These are phyloP conservation scores for Melanomma pulvis-pyrius DNA, from an alignment of 495 filamentous ascomycete genomes.

Conservation along the genomic window DNA sequence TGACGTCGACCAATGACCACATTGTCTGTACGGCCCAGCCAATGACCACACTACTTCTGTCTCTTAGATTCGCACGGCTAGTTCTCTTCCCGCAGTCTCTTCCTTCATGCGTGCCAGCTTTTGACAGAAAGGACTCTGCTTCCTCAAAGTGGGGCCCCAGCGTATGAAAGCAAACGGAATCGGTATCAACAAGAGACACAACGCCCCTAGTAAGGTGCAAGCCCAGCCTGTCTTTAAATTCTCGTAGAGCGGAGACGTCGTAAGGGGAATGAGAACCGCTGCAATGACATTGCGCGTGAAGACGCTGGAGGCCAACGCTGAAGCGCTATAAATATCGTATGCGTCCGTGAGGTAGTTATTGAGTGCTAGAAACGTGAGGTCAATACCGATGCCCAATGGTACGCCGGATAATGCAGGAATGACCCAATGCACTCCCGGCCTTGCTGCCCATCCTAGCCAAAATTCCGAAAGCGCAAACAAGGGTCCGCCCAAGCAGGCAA, in stretches of 20 bases:
- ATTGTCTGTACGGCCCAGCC: too few species aligned
- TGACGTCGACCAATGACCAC: too few species aligned
- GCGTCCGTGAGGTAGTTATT: conserved; percentile 67
- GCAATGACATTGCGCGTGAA: conserved; percentile 49
- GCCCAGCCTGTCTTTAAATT: conserved; percentile 52
- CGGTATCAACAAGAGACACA: conserved; percentile 1
- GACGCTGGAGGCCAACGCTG: conserved; percentile 53
- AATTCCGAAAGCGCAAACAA: not conserved
- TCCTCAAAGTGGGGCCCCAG: too few species aligned
- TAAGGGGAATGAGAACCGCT: conserved; percentile 46
- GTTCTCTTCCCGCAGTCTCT: too few species aligned
- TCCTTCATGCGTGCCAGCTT: too few species aligned
- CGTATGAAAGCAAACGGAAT: conserved; percentile 15
- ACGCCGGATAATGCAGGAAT: conserved; percentile 39
- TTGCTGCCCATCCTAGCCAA: conserved; percentile 34
- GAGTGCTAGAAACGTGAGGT: conserved; percentile 45
- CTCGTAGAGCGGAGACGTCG: conserved; percentile 35
- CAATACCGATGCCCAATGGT: conserved; percentile 38
- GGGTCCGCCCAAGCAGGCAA: conserved; percentile 8
- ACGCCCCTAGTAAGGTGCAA: not conserved
- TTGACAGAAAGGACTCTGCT: too few species aligned
- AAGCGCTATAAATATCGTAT: conserved; percentile 59
- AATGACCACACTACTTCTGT: too few species aligned
- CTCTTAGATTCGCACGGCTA: too few species aligned
- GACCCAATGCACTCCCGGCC: conserved; percentile 33